Conservation (phyloP, 2,329 filamentous ascomycete species). For the Cercospora sp. region DNA sequence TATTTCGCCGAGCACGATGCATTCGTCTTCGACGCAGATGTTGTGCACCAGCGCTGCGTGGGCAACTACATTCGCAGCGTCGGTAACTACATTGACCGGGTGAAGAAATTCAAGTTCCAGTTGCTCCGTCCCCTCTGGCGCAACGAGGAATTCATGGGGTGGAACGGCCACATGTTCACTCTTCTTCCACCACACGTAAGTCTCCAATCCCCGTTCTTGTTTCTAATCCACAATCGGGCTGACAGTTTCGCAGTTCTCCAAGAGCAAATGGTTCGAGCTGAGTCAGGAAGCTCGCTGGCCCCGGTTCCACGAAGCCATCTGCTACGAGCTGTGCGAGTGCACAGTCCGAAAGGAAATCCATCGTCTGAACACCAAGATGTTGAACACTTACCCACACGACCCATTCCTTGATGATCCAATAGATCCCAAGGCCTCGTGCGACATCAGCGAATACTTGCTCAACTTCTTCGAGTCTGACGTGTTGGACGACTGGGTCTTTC, state of each 20-base stretch:
- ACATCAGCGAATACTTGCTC: neutral
- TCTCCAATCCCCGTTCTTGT: neutral
- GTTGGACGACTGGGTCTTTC: neutral
- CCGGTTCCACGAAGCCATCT: neutral
- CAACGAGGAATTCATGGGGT: slow-evolving; percentile 14
- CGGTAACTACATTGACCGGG: slow-evolving; percentile 22
- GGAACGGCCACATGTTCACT: slow-evolving; percentile 26
- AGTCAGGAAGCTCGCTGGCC: neutral
- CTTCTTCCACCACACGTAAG: neutral
- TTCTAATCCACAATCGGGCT: neutral
- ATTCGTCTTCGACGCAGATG: slow-evolving; percentile 30
- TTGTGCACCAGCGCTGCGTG: slow-evolving; percentile 30
- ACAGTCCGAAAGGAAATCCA: neutral
- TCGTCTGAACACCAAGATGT: neutral
- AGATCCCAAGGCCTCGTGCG: neutral
- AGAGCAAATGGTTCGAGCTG: neutral
- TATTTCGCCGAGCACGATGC: slow-evolving; percentile 29
- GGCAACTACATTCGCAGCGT: slow-evolving; percentile 26
- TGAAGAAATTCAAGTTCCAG: slow-evolving; percentile 24
- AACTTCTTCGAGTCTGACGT: neutral
- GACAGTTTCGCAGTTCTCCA: neutral
- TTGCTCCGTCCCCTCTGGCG: slow-evolving; percentile 21
- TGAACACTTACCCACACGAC: neutral
- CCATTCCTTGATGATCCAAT: neutral
- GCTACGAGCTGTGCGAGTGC: neutral